Percentiles rank a stretch among this genome's conserved stretches.
phyloP scores from a whole-genome alignment of 768 basidiomycete genomes.

The Fibroporia radiculosa region DNA sequence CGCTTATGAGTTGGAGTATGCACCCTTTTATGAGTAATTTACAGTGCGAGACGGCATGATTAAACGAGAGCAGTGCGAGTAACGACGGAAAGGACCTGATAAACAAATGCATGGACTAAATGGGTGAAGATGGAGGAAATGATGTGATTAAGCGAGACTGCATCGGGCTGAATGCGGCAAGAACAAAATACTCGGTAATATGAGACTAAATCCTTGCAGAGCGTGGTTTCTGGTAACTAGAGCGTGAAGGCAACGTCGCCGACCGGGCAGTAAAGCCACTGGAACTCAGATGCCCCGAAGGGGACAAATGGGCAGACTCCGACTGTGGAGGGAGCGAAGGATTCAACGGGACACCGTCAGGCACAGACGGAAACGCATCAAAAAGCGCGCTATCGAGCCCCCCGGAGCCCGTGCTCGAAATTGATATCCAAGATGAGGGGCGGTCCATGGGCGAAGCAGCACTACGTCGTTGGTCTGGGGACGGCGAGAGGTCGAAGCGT shows the following conservation, averaged over 20 bases:
- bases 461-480: neutral
- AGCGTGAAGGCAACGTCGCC: slow-evolving; percentile 7
- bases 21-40: too few relatives aligned
- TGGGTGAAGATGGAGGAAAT: neutral
- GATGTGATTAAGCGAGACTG: neutral
- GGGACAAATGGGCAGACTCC: slow-evolving; percentile 4
- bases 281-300: neutral
- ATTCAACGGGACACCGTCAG: slow-evolving; percentile 21
- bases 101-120: neutral
- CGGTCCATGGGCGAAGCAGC: slow-evolving; percentile 11
- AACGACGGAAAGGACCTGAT: too few relatives aligned
- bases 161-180: too few relatives aligned
- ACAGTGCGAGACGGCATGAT: too few relatives aligned
- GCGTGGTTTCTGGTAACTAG: slow-evolving; percentile 12
- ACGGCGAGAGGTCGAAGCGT: slow-evolving; percentile 1
- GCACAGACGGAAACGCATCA: slow-evolving; percentile 69
- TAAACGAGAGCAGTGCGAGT: neutral
- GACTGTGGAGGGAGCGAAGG: slow-evolving; percentile 7
- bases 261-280: slow-evolving; percentile 6
- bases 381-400: slow-evolving; percentile 54
- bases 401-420: slow-evolving; percentile 24
- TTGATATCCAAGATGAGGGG: slow-evolving; percentile 34
- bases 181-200: neutral
- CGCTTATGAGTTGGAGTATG: too few relatives aligned
- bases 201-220: slow-evolving; percentile 10